Base-by-base conservation (phyloP, 208 protist species). In the Herpetomonas samuelpessoai region DNA sequence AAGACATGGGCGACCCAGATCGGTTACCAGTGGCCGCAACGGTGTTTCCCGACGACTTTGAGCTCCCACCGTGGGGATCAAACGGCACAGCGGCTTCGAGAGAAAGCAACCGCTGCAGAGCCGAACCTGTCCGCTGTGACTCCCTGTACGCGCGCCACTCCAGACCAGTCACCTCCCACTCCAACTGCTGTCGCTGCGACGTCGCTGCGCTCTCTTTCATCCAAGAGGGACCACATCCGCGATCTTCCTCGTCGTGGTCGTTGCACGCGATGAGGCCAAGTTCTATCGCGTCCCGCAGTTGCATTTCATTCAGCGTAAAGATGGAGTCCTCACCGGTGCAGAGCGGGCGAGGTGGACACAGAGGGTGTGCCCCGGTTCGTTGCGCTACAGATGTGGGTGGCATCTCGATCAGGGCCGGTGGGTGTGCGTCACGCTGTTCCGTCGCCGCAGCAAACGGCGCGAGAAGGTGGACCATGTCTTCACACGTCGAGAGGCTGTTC, bases 41-140 rank as follows among this genome's bases (percentile, higher is more conserved):
- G n/a, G n/a, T n/a, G n/a, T n/a, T n/a, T n/a, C n/a, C n/a, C n/a
- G n/a, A n/a, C n/a, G n/a, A n/a, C n/a, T n/a, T n/a, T n/a, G n/a
- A n/a, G n/a, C n/a, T n/a, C n/a, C n/a, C n/a, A n/a, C n/a, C n/a
- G n/a, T n/a, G n/a, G n/a, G 61, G 52, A 19, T 76, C 53, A 38
- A 87, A 86, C 24, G 87, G 87, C 19, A 93, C 77, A 21, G 87
- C 83, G 1, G 81, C 79, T n/a, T 79, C 71, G 27, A 93, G 75
- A 12, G 71, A 74, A 14, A 93, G 61, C 2, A 93, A 68, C 38
- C 81, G 83, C 49, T 91, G 83, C 25, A 91, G 62, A 21, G 87
- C 81, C 3, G 79, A 73, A 6, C 71, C 74, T 26, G 74, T 87
- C 46, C 79, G 78, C 65, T 88, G 74, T 27, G 83, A 78, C 60